Evolutionary conservation across 2,329 filamentous ascomycete species (phyloP).

Genomic region (Alternaria sp.): DNA sequence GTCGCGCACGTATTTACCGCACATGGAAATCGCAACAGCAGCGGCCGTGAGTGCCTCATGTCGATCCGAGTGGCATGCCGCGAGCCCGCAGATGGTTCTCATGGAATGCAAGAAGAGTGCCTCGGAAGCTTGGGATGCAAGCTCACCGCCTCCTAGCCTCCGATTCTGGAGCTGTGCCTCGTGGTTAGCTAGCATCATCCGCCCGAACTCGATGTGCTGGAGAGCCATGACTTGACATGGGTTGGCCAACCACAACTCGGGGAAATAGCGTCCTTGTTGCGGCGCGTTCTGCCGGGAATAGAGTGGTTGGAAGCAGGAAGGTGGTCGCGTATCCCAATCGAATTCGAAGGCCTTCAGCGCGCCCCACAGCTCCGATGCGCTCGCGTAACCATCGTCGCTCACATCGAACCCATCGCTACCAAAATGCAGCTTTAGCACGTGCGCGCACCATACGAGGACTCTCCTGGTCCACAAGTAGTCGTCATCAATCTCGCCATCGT

Average conservation of each 20-base stretch:
- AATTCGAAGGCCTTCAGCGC: neutral
- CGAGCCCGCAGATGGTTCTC: neutral
- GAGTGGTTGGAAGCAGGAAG: neutral
- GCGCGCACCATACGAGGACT: neutral
- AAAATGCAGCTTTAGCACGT: neutral
- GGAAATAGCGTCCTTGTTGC: neutral
- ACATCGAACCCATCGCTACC: neutral
- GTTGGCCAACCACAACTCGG: neutral
- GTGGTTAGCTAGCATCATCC: neutral
- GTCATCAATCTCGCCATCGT: neutral
- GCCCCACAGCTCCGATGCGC: neutral
- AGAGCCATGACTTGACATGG: slow-evolving; percentile 1
- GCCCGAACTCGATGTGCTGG: neutral
- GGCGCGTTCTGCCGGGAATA: neutral
- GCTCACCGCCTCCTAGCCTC: slow-evolving; percentile 1
- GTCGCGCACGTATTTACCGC: neutral
- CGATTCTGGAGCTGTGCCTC: neutral
- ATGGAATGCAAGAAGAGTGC: neutral
- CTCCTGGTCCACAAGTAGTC: neutral
- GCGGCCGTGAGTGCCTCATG: neutral
- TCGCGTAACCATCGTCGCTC: neutral
- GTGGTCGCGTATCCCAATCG: slow-evolving; percentile 1
- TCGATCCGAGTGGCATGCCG: neutral
- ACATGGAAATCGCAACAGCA: slow-evolving; percentile 2
- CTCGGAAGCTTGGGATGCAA: neutral